Percentiles rank a stretch among this genome's conserved stretches.
phyloP scores from a whole-genome alignment of 495 filamentous ascomycete genomes.

The Neurospora intermedia region DNA sequence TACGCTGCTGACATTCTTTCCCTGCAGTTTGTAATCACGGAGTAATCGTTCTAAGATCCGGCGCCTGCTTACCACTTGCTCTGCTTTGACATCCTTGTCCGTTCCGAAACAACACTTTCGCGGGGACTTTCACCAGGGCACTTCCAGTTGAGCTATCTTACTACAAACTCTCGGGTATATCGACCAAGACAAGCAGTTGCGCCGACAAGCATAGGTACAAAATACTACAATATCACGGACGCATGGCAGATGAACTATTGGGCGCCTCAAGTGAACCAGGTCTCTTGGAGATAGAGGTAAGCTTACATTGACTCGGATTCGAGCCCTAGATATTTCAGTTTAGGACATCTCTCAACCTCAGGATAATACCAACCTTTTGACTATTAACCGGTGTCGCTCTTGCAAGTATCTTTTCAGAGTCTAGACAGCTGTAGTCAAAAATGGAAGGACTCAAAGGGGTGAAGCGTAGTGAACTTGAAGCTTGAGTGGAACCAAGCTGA shows the following conservation, averaged over 20 bases:
- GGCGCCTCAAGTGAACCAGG: not conserved
- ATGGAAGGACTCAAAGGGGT: not conserved
- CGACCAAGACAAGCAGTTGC: not conserved
- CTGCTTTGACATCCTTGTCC: not conserved
- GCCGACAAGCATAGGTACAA: not conserved
- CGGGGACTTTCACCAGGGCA: not conserved
- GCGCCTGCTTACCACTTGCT: not conserved
- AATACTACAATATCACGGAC: not conserved
- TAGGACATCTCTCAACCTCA: not conserved
- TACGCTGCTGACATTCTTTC: not conserved
- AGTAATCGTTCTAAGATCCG: not conserved
- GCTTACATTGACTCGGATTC: not conserved
- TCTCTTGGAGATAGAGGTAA: not conserved
- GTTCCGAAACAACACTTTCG: not conserved
- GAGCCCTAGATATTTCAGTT: not conserved
- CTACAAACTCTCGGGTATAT: not conserved
- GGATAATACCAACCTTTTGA: not conserved
- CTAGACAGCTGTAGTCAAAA: not conserved
- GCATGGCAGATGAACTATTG: not conserved
- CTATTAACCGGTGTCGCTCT: not conserved
- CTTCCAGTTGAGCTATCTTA: not conserved
- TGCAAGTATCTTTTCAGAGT: not conserved
- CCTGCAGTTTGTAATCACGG: not conserved
- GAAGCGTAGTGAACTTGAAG: not conserved
- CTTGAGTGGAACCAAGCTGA: not conserved